Conservation (phyloP, 164 flowering plant genomes). For the Stephania yunnanensis region DNA sequence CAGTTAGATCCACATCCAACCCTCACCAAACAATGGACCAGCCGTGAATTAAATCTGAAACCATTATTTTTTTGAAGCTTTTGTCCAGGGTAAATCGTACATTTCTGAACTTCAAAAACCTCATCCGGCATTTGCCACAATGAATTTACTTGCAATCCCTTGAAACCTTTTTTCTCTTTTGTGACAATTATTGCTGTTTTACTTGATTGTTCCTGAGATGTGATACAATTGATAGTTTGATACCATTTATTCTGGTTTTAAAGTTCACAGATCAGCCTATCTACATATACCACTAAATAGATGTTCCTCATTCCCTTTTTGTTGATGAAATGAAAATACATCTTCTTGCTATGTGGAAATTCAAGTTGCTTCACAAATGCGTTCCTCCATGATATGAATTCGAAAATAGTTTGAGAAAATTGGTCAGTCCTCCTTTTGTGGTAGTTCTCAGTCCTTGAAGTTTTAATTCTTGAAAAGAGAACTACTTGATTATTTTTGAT, state of each 20-base stretch:
- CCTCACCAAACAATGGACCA: too few relatives aligned
- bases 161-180: not conserved
- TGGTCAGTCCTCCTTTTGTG: not conserved
- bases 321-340: not conserved
- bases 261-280: not conserved
- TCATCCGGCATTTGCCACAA: not conserved
- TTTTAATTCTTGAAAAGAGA: not conserved
- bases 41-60: too few relatives aligned
- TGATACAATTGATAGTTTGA: not conserved
- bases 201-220: not conserved
- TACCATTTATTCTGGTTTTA: not conserved
- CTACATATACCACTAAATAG: not conserved
- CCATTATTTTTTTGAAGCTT: too few relatives aligned
- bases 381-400: not conserved
- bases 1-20: too few relatives aligned
- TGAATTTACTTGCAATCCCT: not conserved
- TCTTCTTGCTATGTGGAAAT: not conserved
- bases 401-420: not conserved
- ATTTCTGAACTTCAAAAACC: not conserved
- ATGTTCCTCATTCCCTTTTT: not conserved
- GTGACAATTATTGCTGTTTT: not conserved
- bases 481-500: not conserved
- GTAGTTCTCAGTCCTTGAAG: not conserved
- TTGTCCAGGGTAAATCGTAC: not conserved
- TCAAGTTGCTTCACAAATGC: not conserved